Evolutionary conservation across 2,329 filamentous ascomycete genomes (phyloP), one percentile per base, ranked within the genome.

Genomic region (Thielaviopsis ethacetica): DNA sequence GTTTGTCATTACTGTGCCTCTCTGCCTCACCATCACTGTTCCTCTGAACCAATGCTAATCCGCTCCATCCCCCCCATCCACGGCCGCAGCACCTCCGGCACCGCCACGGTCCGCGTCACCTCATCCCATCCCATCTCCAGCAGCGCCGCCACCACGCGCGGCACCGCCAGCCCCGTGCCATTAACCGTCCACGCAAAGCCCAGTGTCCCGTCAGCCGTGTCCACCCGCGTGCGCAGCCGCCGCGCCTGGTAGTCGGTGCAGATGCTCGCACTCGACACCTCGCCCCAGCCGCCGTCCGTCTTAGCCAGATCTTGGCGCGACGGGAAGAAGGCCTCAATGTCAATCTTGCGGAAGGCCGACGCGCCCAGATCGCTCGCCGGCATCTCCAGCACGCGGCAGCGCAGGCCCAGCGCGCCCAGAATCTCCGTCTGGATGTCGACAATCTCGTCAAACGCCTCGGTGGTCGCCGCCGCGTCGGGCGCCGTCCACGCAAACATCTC

Each of bases 161-260:
- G 93, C 44, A 97, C 85, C 0, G 93, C 93, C 66, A 97, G 75
- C 0, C 91, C 93, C 1, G 93, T 98, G 0, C 91, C 94, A 68
- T 98, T 98, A 44, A 95, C 77, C 0, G 93, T 98, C 73, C 88
- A 89, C 15, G 91, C 89, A 69, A 89, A 97, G 1, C 77, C 76
- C 49, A 85, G 72, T 67, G 78, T 81, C 62, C 62, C 84, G 82
- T 54, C 87, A 74, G 52, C 85, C 79, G 15, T 91, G 95, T 30
- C 82, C 53, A 88, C 75, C 49, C 86, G 79, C 15, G 93, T 96
- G 27, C 82, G 84, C 41, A 98, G 75, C 17, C 93, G 79, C 27
- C 93, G 79, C 26, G 81, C 86, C 74, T 98, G 93, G 72, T 97
- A 98, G 71, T 98, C 93, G 1, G 88, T 93, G 72, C 93, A 98